phyloP scores from a whole-genome alignment of 2,329 filamentous ascomycete genomes.

The Nemania bipapillata region DNA sequence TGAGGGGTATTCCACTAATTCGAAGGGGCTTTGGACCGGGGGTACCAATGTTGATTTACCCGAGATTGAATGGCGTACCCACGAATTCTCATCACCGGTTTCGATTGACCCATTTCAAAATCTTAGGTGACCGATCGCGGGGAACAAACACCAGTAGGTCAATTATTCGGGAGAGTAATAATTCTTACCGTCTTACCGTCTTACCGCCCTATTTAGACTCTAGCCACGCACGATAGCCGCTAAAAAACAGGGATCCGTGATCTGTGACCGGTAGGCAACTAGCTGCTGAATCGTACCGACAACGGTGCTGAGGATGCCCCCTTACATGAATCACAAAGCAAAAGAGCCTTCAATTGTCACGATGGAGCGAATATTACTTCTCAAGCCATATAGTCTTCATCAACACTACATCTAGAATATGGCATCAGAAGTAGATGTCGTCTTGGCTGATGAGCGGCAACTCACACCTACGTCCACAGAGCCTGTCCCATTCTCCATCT shows the following conservation, averaged over 20 bases:
- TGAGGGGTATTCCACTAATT: constrained; percentile 5
- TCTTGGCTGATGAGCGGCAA: background rate
- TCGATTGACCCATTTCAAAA: background rate
- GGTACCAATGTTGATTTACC: background rate
- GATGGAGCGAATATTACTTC: background rate
- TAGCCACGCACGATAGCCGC: background rate
- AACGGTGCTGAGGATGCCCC: background rate
- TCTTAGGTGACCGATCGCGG: background rate
- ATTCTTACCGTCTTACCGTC: background rate
- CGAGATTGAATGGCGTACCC: background rate
- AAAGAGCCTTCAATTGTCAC: background rate
- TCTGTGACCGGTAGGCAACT: background rate
- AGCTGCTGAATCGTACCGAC: background rate
- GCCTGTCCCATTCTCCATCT: constrained; percentile 27
- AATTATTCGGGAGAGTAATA: background rate
- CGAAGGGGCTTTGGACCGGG: background rate
- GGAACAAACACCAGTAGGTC: background rate
- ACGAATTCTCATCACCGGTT: background rate
- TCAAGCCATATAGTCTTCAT: background rate
- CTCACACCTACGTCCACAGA: background rate
- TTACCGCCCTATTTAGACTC: background rate
- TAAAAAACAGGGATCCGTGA: background rate
- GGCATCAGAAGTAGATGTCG: background rate
- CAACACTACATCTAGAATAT: background rate
- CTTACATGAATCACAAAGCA: background rate